Evolutionary conservation across 2,329 filamentous ascomycete species (phyloP), one percentile per base, ranked within the genome.

Genomic region (Fusarium anguioides): DNA sequence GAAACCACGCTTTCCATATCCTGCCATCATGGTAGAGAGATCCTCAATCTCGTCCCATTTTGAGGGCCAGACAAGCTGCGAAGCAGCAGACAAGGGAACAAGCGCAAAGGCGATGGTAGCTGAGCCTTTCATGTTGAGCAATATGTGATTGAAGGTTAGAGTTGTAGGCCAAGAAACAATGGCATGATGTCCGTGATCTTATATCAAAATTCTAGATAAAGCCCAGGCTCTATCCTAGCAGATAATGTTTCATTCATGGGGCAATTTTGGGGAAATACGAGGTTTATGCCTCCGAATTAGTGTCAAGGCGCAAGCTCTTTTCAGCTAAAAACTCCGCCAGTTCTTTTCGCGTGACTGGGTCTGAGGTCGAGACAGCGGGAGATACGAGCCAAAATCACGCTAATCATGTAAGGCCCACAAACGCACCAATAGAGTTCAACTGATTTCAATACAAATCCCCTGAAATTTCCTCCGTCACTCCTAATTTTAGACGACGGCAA

Each of bases 21-120:
- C 68, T 5, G 27, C 14, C 23, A 58, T 46, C 17, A 68, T 10
- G 6, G 58, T 60, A 10, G 26, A 31, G 10, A 70, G 53, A 31
- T 70, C 64, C 35, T 70, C 68, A 1, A 68, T 26, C n/a, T 66
- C 61, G 3, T 70, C 64, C 15, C 33, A 70, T 26, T 60, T 54
- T 4, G 68, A 70, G 8, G 68, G 67, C 67, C 67, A 70, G 11
- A 70, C 39, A 7, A 52, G 50, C 31, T 64, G 60, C 12, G 52
- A 55, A 3, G 57, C 59, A 37, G 60, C 31, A 18, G 45, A n/a
- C 1, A 52, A 14, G 5, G 42, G 44, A 20, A n/a, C 17, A 10
- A 64, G 36, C 8, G 45, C 29, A 20, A 59, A 23, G 40, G 45
- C 29, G 35, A 58, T 36, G 11, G 60, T 44, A n/a, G 23, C n/a